Evolutionary conservation across 805 yeast species (phyloP).

Genomic region (Pichia insulana): DNA sequence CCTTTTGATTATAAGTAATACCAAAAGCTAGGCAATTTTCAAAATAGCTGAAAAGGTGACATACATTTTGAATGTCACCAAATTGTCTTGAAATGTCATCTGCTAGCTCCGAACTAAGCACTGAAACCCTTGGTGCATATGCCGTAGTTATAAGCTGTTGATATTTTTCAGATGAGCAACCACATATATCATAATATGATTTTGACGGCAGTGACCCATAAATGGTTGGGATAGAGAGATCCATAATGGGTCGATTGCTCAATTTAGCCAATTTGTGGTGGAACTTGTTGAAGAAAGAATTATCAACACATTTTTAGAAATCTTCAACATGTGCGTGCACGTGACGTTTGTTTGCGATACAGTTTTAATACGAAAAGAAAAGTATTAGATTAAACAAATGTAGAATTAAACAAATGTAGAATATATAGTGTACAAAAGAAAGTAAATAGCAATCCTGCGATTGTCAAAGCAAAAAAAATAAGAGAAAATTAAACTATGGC

Average conservation of each 20-base stretch:
- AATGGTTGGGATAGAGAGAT: conserved; percentile 5
- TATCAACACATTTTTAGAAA: no score
- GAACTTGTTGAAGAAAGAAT: no score
- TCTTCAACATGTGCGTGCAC: no score
- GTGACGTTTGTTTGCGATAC: no score
- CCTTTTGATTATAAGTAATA: background rate
- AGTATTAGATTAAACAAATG: no score
- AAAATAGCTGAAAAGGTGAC: conserved; percentile 21
- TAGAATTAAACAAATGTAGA: no score
- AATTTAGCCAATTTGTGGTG: no score
- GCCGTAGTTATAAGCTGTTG: conserved; percentile 23
- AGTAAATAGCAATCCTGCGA: background rate
- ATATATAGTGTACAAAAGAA: no score
- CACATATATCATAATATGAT: conserved; percentile 17
- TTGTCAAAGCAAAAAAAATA: no score
- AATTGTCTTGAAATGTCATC: conserved; percentile 16
- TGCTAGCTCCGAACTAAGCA: conserved; percentile 20
- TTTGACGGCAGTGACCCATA: background rate
- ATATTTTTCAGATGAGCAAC: conserved; percentile 22
- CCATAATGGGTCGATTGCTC: background rate
- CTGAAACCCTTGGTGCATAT: conserved; percentile 28
- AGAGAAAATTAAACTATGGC: no score
- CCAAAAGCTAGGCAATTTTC: conserved; percentile 13
- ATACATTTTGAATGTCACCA: conserved; percentile 9
- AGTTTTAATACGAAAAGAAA: no score